Evolutionary conservation across 352 stramenopile genomes (phyloP), one percentile per base, ranked within the genome.

Genomic region (Globisporangium radiosum): DNA sequence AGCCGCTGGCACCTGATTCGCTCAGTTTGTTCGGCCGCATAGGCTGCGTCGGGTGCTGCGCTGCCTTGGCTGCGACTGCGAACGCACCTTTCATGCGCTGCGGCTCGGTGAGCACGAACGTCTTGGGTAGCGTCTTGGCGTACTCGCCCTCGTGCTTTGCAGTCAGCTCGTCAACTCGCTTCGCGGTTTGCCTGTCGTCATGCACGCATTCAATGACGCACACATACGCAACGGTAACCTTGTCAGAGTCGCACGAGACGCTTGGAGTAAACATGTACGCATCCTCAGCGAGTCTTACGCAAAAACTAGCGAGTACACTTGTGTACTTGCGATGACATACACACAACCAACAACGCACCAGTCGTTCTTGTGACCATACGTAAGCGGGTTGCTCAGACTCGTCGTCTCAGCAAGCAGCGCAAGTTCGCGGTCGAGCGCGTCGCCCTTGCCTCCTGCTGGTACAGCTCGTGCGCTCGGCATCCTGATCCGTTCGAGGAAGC

Each of bases 361-460:
- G 56, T 87, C 70, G 45, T 65, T 70, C 51, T 79, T 80, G 52
- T 90, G 76, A 39, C 82, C 81, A 36, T 82, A 89, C 0, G 84
- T 92, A 38, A 92, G 65, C 25, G 82, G 85, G 57, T 94, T 92
- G 69, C 81, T 91, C 53, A 94, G 66, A 14, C 59, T 80, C 40
- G 88, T 87, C 19, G 78, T 89, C 48, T 92, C 82, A 42, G 82
- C 73, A 52, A 94, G 64, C 57, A 67, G 79, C 7, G 73, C 78
- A 11, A 94, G 70, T 63, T 88, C 76, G 14, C 73, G 82, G 57
- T 89, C 81, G 7, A 92, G 56, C 43, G 78, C 76, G 40, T 91
- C 75, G 42, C 71, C 66, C n/a, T 68, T 65, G 14, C 39, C 53
- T 11, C 40, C 59, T 51, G 65, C n/a, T 33, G 25, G 25, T 33